Base-by-base conservation (phyloP, 495 filamentous ascomycete genomes). In the Penicillium daleae region DNA sequence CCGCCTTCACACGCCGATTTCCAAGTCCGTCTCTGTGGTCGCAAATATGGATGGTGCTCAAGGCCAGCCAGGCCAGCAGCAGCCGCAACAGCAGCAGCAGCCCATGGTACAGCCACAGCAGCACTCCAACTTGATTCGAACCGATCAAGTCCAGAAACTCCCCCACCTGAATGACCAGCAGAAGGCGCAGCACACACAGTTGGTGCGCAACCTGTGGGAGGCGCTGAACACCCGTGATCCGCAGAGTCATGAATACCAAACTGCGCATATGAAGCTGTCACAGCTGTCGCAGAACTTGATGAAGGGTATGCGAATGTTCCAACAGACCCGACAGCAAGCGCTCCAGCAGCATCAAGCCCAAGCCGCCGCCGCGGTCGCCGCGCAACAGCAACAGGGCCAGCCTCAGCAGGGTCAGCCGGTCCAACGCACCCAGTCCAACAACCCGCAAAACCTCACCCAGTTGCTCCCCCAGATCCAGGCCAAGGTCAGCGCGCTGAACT, bases 231-330 rank as follows among this genome's bases (percentile, higher is more conserved):
- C 68, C 17, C 80, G 84, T n/a, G 76, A 83, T 8, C 72, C 79
- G 6, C 81, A 85, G 17, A 84, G 79, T 4, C 58, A 74, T 2
- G 85, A 89, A 56, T 87, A 91, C 51, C 77, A 81, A 56, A 71
- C 76, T 1, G 91, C 91, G 0, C 87, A 89, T 68, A 74, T 76
- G 13, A 90, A 87, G 69, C 80, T 94, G 7, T 71, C 79, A 3
- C 82, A 89, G 17, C 85, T 93, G 54, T 85, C 90, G 0, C 80
- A 83, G 57, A 89, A 83, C 67, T 74, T 93, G 42, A 77, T 81
- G 67, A 80, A 77, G 12, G 88, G 88, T 61, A 77, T 90, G 61
- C 80, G 83, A 13, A 65, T 72, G 24, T 80, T 73, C 56, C 75
- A 80, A 59, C 76, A 80, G 55, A 78, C 68, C 57, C 78, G 77